phyloP scores from a whole-genome alignment of 345 rosid genomes.

The Citrus sp. region DNA sequence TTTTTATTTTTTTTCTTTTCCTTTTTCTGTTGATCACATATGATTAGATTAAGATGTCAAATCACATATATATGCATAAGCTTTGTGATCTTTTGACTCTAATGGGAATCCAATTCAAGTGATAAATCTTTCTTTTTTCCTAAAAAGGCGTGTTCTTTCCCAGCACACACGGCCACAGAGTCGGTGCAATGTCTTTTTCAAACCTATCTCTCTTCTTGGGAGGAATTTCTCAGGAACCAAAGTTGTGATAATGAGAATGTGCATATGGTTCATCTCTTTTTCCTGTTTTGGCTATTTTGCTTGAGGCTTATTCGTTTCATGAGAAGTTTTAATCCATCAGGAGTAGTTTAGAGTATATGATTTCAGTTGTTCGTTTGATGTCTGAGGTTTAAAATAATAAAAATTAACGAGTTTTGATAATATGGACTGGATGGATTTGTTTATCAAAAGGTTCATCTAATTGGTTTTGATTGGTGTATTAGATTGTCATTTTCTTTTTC shows the following conservation, averaged over 20 bases:
- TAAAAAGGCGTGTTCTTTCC: slow-evolving; percentile 28
- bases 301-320: background rate
- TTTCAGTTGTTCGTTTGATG: background rate
- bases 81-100: slow-evolving; percentile 16
- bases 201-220: background rate
- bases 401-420: too few species aligned
- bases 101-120: slow-evolving; percentile 29
- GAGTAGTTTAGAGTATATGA: background rate
- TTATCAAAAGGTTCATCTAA: too few species aligned
- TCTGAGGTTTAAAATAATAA: too few species aligned
- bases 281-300: background rate
- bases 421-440: background rate
- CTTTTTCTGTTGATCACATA: too few species aligned
- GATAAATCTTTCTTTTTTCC: slow-evolving; percentile 2
- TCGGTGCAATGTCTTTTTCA: slow-evolving; percentile 28
- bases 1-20: background rate
- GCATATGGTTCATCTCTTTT: background rate
- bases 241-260: background rate
- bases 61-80: background rate
- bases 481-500: too few species aligned
- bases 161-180: slow-evolving; percentile 24
- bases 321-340: background rate
- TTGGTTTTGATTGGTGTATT: too few species aligned
- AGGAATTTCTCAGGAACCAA: background rate
- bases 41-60: slow-evolving; percentile 16